These are phyloP conservation scores for Xylaria sp. DNA, from an alignment of 495 filamentous ascomycete genomes.

Conservation along the genomic window DNA sequence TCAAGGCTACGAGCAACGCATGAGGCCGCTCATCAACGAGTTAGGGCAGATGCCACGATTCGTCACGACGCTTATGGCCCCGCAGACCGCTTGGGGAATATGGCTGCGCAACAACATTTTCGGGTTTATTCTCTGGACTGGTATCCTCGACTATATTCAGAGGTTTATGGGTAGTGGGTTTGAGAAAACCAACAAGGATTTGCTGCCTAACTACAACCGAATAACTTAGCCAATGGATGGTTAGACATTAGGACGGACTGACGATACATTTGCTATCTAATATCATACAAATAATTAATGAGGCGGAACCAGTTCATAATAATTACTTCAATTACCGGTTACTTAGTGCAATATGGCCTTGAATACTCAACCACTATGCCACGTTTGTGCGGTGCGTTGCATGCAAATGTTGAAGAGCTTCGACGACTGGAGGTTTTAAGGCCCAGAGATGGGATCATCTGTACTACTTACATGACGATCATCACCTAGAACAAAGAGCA, in stretches of 20 bases:
- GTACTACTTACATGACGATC: too few species aligned
- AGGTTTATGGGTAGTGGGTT: constrained; percentile 32
- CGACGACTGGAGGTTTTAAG: too few species aligned
- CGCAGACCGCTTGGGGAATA: constrained; percentile 50
- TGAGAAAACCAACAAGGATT: neutral
- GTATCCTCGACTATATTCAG: constrained; percentile 25
- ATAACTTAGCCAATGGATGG: neutral
- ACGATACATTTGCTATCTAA: neutral
- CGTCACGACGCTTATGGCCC: constrained; percentile 41
- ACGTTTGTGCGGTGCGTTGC: neutral
- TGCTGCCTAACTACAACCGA: neutral
- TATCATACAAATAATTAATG: neutral
- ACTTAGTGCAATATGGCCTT: neutral
- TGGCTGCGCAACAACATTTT: constrained; percentile 39
- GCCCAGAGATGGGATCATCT: too few species aligned
- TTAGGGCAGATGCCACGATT: constrained; percentile 46
- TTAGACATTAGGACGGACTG: neutral
- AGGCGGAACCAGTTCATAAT: neutral
- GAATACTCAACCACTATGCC: neutral
- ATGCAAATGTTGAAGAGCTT: too few species aligned
- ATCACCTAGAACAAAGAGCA: too few species aligned
- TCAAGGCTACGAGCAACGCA: constrained; percentile 48
- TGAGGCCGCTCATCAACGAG: constrained; percentile 51
- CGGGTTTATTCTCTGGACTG: constrained; percentile 40
- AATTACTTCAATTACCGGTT: neutral